These are phyloP conservation scores for Gynandropsis gynandra DNA, from an alignment of 345 rosid species.

Conservation along the genomic window DNA sequence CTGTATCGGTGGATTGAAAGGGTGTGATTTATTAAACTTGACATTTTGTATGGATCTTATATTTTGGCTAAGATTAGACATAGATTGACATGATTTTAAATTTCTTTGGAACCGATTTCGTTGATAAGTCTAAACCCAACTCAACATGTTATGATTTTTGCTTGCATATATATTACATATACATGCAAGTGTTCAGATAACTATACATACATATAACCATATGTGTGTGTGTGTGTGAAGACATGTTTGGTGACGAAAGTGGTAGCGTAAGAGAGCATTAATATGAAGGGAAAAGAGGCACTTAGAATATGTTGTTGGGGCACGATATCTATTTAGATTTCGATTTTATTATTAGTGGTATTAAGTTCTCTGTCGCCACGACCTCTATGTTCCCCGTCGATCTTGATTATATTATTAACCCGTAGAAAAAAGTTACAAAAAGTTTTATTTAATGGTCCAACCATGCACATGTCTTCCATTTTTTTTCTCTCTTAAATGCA, in stretches of 20 bases:
- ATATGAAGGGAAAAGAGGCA: conserved; percentile 12
- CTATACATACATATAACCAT: conserved; percentile 11
- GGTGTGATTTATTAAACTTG: too few relatives aligned
- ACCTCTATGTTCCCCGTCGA: conserved; percentile 21
- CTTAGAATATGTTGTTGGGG: conserved; percentile 20
- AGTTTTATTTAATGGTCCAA: conserved; percentile 11
- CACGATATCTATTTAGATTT: conserved; percentile 24
- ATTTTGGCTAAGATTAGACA: too few relatives aligned
- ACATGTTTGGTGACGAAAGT: conserved; percentile 33
- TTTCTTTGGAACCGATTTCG: too few relatives aligned
- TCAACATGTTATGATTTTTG: too few relatives aligned
- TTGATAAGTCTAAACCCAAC: too few relatives aligned
- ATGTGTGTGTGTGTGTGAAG: too few relatives aligned
- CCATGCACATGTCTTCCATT: conserved; percentile 22
- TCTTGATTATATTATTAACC: conserved; percentile 14
- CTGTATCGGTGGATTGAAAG: too few relatives aligned
- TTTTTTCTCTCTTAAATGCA: conserved; percentile 2
- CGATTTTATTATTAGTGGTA: conserved; percentile 22
- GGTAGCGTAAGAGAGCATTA: conserved; percentile 41
- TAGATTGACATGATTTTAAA: too few relatives aligned
- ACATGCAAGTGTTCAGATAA: background rate
- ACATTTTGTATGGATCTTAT: too few relatives aligned
- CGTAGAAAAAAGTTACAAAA: background rate
- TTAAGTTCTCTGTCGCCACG: conserved; percentile 31
- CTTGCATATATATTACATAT: too few relatives aligned